Conservation (phyloP, 805 yeast species). For the Naumovozyma baii region DNA sequence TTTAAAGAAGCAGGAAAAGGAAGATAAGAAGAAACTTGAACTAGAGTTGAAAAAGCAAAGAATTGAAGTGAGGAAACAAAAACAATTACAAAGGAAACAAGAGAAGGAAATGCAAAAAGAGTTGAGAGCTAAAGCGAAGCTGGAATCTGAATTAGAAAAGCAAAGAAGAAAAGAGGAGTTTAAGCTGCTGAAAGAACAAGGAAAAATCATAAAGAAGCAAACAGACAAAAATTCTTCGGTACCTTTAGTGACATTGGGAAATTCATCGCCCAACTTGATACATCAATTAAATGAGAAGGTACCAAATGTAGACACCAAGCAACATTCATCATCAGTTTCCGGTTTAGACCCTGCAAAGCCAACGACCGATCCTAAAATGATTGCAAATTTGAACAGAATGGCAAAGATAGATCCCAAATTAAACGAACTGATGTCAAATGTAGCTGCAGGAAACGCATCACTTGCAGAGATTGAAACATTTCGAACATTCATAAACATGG, state of each 20-base stretch:
- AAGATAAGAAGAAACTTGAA: constrained; percentile 29
- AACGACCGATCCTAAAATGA: constrained; percentile 64
- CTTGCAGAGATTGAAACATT: constrained; percentile 65
- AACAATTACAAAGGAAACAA: constrained; percentile 17
- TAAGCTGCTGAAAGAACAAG: constrained; percentile 17
- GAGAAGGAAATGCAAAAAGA: constrained; percentile 20
- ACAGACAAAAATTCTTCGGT: constrained; percentile 2
- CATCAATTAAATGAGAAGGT: neutral
- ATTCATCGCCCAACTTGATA: constrained; percentile 5
- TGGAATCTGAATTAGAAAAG: constrained; percentile 13
- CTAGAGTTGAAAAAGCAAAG: constrained; percentile 25
- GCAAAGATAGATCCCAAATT: constrained; percentile 65
- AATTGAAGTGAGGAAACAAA: constrained; percentile 21
- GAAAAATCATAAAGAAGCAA: constrained; percentile 8
- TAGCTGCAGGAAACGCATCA: constrained; percentile 74
- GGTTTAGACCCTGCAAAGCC: constrained; percentile 12
- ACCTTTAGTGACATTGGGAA: constrained; percentile 1
- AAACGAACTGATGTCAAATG: constrained; percentile 67
- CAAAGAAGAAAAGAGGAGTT: constrained; percentile 14
- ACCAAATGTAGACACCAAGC: neutral
- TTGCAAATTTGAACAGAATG: constrained; percentile 71
- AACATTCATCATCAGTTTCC: neutral
- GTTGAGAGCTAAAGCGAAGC: constrained; percentile 16
- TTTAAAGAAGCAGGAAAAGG: constrained; percentile 28
- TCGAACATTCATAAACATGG: constrained; percentile 71